Base-by-base conservation (phyloP, 805 yeast genomes). In the Lipomyces anomalus region DNA sequence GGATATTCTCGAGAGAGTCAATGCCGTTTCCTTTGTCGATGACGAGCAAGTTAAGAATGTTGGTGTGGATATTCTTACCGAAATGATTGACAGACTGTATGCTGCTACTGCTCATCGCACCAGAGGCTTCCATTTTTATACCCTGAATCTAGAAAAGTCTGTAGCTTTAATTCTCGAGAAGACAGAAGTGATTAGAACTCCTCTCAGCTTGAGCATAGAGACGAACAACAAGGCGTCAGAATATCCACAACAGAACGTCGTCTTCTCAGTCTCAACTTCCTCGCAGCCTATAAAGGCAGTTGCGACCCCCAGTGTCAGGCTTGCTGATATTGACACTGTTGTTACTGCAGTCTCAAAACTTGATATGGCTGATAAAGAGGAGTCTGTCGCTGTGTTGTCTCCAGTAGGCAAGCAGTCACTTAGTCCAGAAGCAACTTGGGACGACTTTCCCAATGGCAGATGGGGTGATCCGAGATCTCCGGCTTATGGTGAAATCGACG, bases 401-500 rank as follows among this genome's bases (percentile, higher is more conserved):
- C 30, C 30, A 13, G 13, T 13, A 9, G n/a, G n/a, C n/a, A 26
- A 26, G 13, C 30, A 26, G 30, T 13, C 13, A 9, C 30, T 26
- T 13, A 26, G 30, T 26, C 30, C 48, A 9, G 54, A 50, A 21
- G 41, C 41, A 26, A 49, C 56, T 22, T 92, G 98, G 88, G 98
- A 92, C 67, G 98, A 92, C 65, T 92, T 90, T 61, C 98, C 98
- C 42, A 92, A 90, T 65, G 98, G 98, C 50, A 75, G 98, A 69
- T 92, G 96, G 89, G 98, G 98, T 59, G 97, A 92, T 64, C 85
- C 97, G 2, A 74, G 95, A 48, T 92, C 97, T 35, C 98, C 98
- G 3, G 97, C 97, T 1, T 90, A 84, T 65, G 98, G 97, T 70
- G 97, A 90, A 67, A 86, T 90, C 57, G 97, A 89, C 63, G 97